Evolutionary conservation across 1,284 basidiomycete species (phyloP).

Genomic region (Pseudozyma sp.): DNA sequence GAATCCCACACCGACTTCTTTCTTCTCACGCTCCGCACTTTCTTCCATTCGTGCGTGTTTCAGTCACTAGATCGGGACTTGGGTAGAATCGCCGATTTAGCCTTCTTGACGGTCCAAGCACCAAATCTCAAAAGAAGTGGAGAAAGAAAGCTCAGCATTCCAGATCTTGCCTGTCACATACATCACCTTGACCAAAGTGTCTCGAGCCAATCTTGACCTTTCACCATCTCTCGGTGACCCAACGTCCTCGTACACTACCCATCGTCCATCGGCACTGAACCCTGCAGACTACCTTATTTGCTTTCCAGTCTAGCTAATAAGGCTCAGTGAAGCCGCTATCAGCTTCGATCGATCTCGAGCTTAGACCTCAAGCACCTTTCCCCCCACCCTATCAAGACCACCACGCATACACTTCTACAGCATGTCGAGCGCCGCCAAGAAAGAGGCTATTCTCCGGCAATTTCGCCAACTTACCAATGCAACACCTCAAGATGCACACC

Average conservation of each 20-base stretch:
- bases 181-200: neutral
- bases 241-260: neutral
- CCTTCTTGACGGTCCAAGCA: no score
- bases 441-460: conserved; percentile 52
- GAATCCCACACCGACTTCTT: neutral
- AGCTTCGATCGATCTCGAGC: no score
- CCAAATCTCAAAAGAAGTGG: conserved; percentile 10
- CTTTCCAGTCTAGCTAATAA: no score
- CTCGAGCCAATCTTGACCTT: no score
- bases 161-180: neutral
- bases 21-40: neutral
- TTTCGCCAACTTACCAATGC: conserved; percentile 54
- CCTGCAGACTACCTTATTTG: neutral
- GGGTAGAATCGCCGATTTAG: no score
- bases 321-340: no score
- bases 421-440: conserved; percentile 51
- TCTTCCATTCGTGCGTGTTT: conserved; percentile 26
- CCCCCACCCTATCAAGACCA: neutral
- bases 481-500: conserved; percentile 74
- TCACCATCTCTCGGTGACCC: neutral
- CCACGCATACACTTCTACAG: neutral
- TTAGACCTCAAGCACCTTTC: neutral
- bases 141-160: conserved; percentile 11
- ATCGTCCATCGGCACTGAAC: neutral
- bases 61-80: neutral